Conservation (phyloP, 2,329 filamentous ascomycete species). For the Venturia nashicola region DNA sequence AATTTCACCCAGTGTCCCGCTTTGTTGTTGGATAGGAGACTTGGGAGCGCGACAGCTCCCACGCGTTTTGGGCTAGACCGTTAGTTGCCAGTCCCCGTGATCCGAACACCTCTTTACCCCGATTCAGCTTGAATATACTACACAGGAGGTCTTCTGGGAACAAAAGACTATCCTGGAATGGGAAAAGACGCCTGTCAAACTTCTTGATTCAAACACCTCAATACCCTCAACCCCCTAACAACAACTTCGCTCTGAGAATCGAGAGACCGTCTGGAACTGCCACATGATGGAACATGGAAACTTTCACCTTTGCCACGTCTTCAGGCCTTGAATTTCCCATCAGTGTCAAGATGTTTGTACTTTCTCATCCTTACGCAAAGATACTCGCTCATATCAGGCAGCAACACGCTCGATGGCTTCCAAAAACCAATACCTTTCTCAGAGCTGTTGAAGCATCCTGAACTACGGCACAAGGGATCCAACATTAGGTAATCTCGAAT, state of each 20-base stretch:
- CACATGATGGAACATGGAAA: conserved; percentile 55
- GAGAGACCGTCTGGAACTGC: too few species aligned
- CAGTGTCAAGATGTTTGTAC: conserved; percentile 48
- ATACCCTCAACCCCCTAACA: too few species aligned
- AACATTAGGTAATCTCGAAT: conserved; percentile 51
- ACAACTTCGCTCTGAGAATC: too few species aligned
- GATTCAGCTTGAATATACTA: neutral
- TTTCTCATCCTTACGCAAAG: neutral
- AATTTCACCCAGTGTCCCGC: neutral
- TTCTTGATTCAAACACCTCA: too few species aligned
- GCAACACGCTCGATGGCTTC: conserved; percentile 65
- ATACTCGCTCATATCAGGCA: conserved; percentile 21
- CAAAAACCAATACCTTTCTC: conserved; percentile 66
- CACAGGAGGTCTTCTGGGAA: conserved; percentile 15
- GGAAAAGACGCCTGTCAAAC: too few species aligned
- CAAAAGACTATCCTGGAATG: neutral
- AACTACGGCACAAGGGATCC: conserved; percentile 77
- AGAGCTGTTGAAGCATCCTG: conserved; percentile 62
- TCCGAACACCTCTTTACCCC: conserved; percentile 14
- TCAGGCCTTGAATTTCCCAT: conserved; percentile 66
- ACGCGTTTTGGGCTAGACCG: neutral
- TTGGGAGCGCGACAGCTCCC: neutral
- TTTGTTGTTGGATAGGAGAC: neutral
- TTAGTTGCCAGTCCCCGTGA: neutral
- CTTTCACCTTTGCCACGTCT: conserved; percentile 89